phyloP scores from a whole-genome alignment of 192 early-diverging fungal species.

The Coemansia javaensis region DNA sequence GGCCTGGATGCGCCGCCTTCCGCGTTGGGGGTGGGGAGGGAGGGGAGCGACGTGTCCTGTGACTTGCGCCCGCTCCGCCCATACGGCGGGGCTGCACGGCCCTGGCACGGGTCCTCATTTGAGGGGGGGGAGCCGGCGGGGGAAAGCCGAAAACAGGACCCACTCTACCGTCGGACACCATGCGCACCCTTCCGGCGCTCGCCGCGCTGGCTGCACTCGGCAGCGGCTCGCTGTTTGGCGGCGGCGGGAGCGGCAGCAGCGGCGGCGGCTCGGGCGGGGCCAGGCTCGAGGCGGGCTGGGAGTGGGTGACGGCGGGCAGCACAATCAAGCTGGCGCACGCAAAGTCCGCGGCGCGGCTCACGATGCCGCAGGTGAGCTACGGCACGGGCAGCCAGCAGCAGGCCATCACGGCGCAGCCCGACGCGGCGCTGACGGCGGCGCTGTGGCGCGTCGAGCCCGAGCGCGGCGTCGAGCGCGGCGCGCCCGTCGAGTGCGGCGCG shows the following conservation, averaged over 20 bases:
- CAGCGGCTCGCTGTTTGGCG: constrained; percentile 13
- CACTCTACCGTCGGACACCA: no score
- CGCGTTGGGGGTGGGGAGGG: not conserved
- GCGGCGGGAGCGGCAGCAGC: not conserved
- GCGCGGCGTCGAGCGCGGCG: constrained; percentile 3
- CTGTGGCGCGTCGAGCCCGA: constrained; percentile 28
- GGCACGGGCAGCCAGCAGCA: constrained; percentile 51
- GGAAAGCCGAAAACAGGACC: no score
- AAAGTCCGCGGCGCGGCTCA: constrained; percentile 24
- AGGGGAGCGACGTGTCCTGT: no score
- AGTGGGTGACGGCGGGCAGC: constrained; percentile 35
- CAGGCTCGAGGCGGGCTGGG: constrained; percentile 29
- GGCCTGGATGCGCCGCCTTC: no score
- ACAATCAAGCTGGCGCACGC: constrained; percentile 40
- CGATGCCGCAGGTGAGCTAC: constrained; percentile 49
- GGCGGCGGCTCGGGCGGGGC: not conserved
- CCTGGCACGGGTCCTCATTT: no score
- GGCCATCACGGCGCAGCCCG: constrained; percentile 30
- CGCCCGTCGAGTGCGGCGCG: constrained; percentile 16
- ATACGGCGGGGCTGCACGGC: no score
- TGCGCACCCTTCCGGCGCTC: not conserved
- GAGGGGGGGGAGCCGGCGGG: no score
- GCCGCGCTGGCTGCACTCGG: not conserved
- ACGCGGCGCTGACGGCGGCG: constrained; percentile 16
- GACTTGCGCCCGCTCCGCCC: no score